Evolutionary conservation across 2,329 filamentous ascomycete genomes (phyloP).

Genomic region (Stagonosporopsis cucurbitacearum): DNA sequence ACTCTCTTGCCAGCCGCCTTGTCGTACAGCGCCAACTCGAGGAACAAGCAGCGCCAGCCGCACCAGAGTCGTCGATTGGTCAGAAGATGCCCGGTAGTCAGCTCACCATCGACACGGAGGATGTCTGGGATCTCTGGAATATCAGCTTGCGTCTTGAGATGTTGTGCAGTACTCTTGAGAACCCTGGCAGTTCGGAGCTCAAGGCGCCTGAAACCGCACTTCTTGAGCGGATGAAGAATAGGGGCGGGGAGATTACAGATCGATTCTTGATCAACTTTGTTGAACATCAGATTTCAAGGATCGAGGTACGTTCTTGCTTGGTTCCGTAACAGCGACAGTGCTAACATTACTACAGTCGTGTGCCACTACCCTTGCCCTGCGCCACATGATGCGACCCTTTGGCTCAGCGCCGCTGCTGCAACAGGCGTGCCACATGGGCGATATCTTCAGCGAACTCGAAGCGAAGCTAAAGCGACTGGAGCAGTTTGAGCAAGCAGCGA

Average conservation of each 20-base stretch:
- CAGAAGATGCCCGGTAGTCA: constrained; percentile 67
- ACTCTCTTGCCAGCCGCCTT: constrained; percentile 81
- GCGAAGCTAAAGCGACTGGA: constrained; percentile 69
- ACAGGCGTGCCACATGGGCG: constrained; percentile 77
- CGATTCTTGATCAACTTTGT: constrained; percentile 86
- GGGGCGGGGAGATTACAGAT: constrained; percentile 87
- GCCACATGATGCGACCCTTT: constrained; percentile 78
- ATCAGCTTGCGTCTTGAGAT: constrained; percentile 89
- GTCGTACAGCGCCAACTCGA: constrained; percentile 67
- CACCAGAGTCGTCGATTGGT: constrained; percentile 59
- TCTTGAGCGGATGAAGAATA: constrained; percentile 73
- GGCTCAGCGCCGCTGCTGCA: constrained; percentile 69
- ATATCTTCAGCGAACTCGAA: constrained; percentile 69
- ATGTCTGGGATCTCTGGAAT: constrained; percentile 89
- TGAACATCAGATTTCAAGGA: constrained; percentile 92
- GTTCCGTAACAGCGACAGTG: background rate
- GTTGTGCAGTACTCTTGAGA: constrained; percentile 88
- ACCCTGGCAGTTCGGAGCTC: constrained; percentile 66
- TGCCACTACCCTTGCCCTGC: constrained; percentile 77
- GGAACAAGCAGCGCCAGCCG: constrained; percentile 47
- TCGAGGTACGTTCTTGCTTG: constrained; percentile 74
- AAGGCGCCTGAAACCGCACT: constrained; percentile 84
- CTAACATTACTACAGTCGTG: constrained; percentile 68
- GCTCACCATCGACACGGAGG: constrained; percentile 81
- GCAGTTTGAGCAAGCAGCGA: constrained; percentile 41